A percentile compares a stretch with the other conserved stretches of the same genome.
Evolutionary conservation across 192 early-diverging fungal species (phyloP).

Genomic region (Cladochytrium replicatum): DNA sequence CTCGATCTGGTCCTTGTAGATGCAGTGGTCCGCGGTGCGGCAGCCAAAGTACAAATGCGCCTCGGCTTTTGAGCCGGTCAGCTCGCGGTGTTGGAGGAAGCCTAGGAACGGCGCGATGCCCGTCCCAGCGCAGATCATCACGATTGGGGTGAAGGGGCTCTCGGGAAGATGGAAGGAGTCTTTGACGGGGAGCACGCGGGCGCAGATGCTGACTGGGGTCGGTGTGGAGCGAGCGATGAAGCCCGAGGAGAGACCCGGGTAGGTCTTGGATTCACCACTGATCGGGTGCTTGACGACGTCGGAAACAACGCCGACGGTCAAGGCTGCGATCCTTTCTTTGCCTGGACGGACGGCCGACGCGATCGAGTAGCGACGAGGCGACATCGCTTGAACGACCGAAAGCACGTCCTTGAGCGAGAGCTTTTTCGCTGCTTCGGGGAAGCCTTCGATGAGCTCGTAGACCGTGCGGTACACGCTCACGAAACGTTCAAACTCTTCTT

Average conservation of each 20-base stretch:
- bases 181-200: too few species aligned
- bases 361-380: constrained; percentile 28
- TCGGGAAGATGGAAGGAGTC: constrained; percentile 65
- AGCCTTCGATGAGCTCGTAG: constrained; percentile 32
- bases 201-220: too few species aligned
- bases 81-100: constrained; percentile 66
- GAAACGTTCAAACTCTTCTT: constrained; percentile 30
- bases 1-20: too few species aligned
- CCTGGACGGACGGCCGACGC: constrained; percentile 12
- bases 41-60: constrained; percentile 2
- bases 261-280: background rate
- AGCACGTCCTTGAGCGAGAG: constrained; percentile 33
- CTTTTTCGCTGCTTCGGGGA: constrained; percentile 19
- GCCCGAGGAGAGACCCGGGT: constrained; percentile 10
- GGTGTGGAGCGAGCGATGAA: constrained; percentile 10
- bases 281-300: constrained; percentile 6
- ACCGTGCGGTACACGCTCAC: constrained; percentile 31
- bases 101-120: constrained; percentile 92
- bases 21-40: too few species aligned
- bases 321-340: background rate
- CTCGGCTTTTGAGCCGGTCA: background rate
- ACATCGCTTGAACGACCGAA: constrained; percentile 15
- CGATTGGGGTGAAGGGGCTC: constrained; percentile 45
- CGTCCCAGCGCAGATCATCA: constrained; percentile 88
- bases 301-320: constrained; percentile 16